A percentile compares a stretch with the other conserved stretches of the same genome.
Conservation (phyloP, 768 basidiomycete genomes). For the Pluteus cervinus region DNA sequence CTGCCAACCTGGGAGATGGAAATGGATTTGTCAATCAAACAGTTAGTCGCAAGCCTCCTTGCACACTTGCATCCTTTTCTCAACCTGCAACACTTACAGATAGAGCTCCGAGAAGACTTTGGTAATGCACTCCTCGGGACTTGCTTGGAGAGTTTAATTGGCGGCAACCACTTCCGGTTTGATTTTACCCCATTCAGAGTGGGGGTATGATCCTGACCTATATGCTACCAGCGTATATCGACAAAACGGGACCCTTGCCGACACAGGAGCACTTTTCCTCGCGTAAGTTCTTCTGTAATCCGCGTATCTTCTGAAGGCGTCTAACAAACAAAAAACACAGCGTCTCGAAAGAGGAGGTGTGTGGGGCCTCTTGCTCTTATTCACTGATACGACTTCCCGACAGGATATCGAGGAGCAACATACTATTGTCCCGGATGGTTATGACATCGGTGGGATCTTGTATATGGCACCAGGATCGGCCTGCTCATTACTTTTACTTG, state of each 20-base stretch:
- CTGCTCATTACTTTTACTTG: neutral
- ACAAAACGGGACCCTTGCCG: slow-evolving; percentile 30
- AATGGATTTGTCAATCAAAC: slow-evolving; percentile 49
- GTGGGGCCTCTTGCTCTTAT: neutral
- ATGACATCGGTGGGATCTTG: slow-evolving; percentile 22
- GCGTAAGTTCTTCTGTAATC: slow-evolving; percentile 32
- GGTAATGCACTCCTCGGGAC: slow-evolving; percentile 59
- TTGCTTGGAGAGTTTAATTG: slow-evolving; percentile 71
- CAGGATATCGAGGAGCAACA: slow-evolving; percentile 22
- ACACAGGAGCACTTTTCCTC: slow-evolving; percentile 52
- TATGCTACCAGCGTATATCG: slow-evolving; percentile 5
- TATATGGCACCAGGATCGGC: slow-evolving; percentile 1
- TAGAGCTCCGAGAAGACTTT: slow-evolving; percentile 74
- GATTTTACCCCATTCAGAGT: slow-evolving; percentile 29
- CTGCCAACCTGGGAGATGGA: slow-evolving; percentile 77
- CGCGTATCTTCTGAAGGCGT: neutral
- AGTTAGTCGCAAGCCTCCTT: slow-evolving; percentile 31
- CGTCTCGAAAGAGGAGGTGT: slow-evolving; percentile 31
- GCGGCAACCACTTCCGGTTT: slow-evolving; percentile 77
- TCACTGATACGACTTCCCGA: slow-evolving; percentile 11
- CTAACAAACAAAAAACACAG: slow-evolving; percentile 10
- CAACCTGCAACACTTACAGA: slow-evolving; percentile 33
- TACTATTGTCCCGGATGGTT: slow-evolving; percentile 26
- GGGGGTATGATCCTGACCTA: neutral
- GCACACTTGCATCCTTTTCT: slow-evolving; percentile 7